Evolutionary conservation across 768 basidiomycete genomes (phyloP).

Genomic region (Tulasnella sp.): DNA sequence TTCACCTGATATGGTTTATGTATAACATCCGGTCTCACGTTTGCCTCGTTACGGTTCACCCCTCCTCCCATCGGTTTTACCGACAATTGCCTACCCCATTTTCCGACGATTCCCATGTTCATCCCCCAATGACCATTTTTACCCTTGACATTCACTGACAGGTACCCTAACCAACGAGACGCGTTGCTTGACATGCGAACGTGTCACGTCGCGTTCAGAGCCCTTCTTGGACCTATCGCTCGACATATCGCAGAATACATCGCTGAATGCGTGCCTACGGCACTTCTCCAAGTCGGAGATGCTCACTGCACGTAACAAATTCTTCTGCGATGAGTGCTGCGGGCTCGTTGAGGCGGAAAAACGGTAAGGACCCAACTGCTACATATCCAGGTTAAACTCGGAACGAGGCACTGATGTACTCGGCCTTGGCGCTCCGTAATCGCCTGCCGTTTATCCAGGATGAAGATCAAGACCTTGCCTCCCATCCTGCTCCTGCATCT

Average conservation of each 20-base stretch:
- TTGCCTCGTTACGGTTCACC: neutral
- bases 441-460: constrained; percentile 54
- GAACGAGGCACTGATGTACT: constrained; percentile 13
- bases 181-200: constrained; percentile 96
- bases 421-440: neutral
- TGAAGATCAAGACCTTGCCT: constrained; percentile 98
- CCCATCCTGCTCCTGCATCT: constrained; percentile 94
- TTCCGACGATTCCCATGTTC: constrained; percentile 31
- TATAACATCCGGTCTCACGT: neutral
- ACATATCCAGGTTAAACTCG: neutral
- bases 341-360: constrained; percentile 98
- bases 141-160: constrained; percentile 92
- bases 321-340: constrained; percentile 96
- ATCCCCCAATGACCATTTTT: constrained; percentile 52
- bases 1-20: neutral
- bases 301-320: constrained; percentile 98
- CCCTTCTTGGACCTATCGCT: constrained; percentile 98
- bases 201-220: constrained; percentile 87
- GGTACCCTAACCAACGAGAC: constrained; percentile 96
- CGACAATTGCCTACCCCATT: constrained; percentile 42
- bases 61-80: neutral
- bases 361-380: constrained; percentile 56
- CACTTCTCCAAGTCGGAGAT: constrained; percentile 98
- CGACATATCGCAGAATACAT: constrained; percentile 98
- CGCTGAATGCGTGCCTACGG: constrained; percentile 91